A percentile compares a stretch with the other conserved stretches of the same genome.
These are phyloP conservation scores for Fraxinus ornus DNA, from an alignment of 305 asterid genomes.

Conservation along the genomic window DNA sequence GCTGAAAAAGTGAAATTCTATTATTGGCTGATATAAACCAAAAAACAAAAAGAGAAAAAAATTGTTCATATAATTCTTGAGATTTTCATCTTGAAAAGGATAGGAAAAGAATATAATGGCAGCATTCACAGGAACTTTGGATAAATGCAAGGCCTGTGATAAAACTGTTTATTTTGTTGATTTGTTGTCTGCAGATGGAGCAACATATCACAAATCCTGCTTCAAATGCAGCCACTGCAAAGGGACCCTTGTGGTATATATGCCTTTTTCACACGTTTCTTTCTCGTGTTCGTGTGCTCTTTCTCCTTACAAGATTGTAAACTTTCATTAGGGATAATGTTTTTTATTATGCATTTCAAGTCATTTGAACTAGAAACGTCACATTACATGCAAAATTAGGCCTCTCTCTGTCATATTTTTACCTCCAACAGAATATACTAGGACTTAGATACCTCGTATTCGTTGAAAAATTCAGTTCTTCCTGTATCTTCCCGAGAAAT, in stretches of 20 bases:
- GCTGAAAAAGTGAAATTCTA: conserved; percentile 15
- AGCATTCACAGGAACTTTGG: conserved; percentile 88
- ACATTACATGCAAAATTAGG: too few species aligned
- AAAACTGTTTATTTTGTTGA: conserved; percentile 92
- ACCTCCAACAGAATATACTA: too few species aligned
- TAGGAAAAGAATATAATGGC: conserved; percentile 38
- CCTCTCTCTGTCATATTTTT: too few species aligned
- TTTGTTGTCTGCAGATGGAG: conserved; percentile 8
- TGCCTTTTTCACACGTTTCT: neutral
- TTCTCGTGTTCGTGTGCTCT: neutral
- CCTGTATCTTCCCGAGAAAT: neutral
- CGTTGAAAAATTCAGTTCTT: neutral
- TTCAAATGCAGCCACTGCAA: conserved; percentile 97
- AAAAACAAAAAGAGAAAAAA: neutral
- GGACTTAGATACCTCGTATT: too few species aligned
- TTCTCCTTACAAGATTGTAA: too few species aligned
- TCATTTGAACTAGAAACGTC: too few species aligned
- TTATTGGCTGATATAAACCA: conserved; percentile 32
- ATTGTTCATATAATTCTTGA: too few species aligned
- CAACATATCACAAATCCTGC: conserved; percentile 58
- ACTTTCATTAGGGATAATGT: too few species aligned
- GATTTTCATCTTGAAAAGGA: neutral
- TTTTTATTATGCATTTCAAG: neutral
- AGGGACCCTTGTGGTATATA: conserved; percentile 86
- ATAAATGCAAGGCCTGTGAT: conserved; percentile 96